Evolutionary conservation across 2,329 filamentous ascomycete species (phyloP).

Genomic region (Colletotrichum somersetense): DNA sequence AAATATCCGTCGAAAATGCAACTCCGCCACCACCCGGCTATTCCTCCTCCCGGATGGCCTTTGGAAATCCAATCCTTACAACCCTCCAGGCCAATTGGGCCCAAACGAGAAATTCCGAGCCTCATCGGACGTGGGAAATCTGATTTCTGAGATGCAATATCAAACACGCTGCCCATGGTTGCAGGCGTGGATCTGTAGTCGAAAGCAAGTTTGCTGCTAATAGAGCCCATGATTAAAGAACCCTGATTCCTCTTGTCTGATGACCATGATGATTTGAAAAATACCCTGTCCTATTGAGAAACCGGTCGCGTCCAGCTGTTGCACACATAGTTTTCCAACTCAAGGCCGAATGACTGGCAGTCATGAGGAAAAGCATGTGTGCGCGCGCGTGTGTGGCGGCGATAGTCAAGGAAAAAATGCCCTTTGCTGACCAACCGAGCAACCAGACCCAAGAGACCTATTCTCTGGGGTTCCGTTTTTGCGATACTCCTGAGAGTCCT

Average conservation of each 20-base stretch:
- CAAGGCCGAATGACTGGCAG: conserved; percentile 8
- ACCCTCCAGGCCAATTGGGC: background rate
- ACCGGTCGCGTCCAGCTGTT: conserved; percentile 8
- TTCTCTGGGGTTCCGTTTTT: conserved; percentile 29
- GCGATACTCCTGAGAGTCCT: conserved; percentile 27
- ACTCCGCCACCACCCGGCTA: conserved; percentile 10
- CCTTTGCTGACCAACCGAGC: conserved; percentile 22
- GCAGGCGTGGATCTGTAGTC: conserved; percentile 33
- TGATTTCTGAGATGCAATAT: conserved; percentile 36
- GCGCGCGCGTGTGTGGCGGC: conserved; percentile 1
- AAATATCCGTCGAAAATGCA: conserved; percentile 21
- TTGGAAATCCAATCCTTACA: conserved; percentile 15
- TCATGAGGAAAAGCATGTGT: conserved; percentile 2
- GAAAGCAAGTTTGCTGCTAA: conserved; percentile 21
- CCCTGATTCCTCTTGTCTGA: conserved; percentile 12
- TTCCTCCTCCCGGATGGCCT: background rate
- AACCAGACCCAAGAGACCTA: conserved; percentile 30
- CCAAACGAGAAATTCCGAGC: conserved; percentile 10
- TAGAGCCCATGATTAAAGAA: conserved; percentile 36
- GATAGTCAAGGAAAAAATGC: conserved; percentile 4
- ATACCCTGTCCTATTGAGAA: conserved; percentile 20
- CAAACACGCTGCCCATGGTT: conserved; percentile 40
- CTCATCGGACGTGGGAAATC: conserved; percentile 19
- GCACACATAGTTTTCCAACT: conserved; percentile 22
- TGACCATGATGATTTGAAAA: background rate